These are phyloP conservation scores for Penicillium palitans DNA, from an alignment of 2,329 filamentous ascomycete species.

Conservation along the genomic window DNA sequence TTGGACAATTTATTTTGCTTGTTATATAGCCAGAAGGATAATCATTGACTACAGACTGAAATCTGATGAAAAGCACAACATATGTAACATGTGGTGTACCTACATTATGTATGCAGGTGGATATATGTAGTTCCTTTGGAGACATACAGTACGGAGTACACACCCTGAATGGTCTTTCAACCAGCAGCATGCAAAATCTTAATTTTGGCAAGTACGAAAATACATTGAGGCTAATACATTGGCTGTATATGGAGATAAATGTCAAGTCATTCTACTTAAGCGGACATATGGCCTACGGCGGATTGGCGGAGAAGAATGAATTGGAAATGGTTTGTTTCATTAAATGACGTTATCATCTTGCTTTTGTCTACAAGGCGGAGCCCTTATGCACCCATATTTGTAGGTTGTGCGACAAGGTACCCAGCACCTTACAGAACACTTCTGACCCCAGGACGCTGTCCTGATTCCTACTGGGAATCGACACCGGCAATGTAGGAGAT, in stretches of 20 bases:
- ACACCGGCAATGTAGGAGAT: constrained; percentile 73
- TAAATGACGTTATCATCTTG: constrained; percentile 29
- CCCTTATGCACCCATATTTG: background rate
- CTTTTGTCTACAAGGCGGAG: constrained; percentile 19
- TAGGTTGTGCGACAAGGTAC: constrained; percentile 9
- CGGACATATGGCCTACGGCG: background rate
- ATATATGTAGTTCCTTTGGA: background rate
- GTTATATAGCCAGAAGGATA: background rate
- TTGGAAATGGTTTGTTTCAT: constrained; percentile 28
- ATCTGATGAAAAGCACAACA: background rate
- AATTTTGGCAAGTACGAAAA: background rate
- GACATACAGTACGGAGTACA: too few species aligned
- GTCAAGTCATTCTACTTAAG: background rate
- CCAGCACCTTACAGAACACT: constrained; percentile 36
- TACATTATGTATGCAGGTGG: background rate
- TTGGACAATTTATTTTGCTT: background rate
- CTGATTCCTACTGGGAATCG: constrained; percentile 55
- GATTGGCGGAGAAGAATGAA: constrained; percentile 9
- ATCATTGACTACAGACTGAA: background rate
- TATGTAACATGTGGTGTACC: background rate
- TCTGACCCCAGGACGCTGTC: constrained; percentile 32
- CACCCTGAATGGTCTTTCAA: background rate
- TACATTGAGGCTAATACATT: too few species aligned
- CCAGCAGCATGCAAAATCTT: background rate
- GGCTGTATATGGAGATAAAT: background rate